These are phyloP conservation scores for Saccharomyces jurei DNA, from an alignment of 805 yeast genomes.

Conservation along the genomic window DNA sequence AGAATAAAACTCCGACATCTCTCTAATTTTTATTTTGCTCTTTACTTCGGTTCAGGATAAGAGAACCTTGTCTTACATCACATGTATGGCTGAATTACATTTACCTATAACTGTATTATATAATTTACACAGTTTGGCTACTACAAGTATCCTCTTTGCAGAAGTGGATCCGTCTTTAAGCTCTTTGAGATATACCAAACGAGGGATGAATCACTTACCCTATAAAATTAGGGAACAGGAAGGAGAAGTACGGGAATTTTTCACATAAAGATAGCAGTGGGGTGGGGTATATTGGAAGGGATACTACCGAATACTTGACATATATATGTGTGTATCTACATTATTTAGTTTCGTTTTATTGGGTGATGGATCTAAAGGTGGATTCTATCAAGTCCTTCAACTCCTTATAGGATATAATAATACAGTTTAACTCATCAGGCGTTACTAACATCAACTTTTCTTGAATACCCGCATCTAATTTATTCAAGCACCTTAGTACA, in stretches of 20 bases:
- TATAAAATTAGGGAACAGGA: not conserved
- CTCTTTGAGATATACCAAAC: not conserved
- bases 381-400: slow-evolving; percentile 62
- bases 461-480: slow-evolving; percentile 84
- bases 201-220: not conserved
- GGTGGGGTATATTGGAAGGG: not conserved
- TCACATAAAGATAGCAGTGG: not conserved
- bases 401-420: slow-evolving; percentile 80
- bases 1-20: slow-evolving; percentile 43
- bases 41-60: not conserved
- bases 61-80: not conserved
- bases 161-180: not conserved
- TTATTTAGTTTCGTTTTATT: slow-evolving; percentile 5
- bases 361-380: slow-evolving; percentile 44
- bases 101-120: not conserved
- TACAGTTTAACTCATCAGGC: slow-evolving; percentile 76
- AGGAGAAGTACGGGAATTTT: not conserved
- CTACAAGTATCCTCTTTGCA: not conserved
- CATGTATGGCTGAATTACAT: not conserved
- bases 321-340: not conserved
- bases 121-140: not conserved
- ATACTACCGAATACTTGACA: not conserved
- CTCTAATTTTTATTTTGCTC: not conserved
- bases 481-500: slow-evolving; percentile 71
- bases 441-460: slow-evolving; percentile 76